Evolutionary conservation across 352 stramenopile species (phyloP).

Genomic region (Thraustochytrium striatum): DNA sequence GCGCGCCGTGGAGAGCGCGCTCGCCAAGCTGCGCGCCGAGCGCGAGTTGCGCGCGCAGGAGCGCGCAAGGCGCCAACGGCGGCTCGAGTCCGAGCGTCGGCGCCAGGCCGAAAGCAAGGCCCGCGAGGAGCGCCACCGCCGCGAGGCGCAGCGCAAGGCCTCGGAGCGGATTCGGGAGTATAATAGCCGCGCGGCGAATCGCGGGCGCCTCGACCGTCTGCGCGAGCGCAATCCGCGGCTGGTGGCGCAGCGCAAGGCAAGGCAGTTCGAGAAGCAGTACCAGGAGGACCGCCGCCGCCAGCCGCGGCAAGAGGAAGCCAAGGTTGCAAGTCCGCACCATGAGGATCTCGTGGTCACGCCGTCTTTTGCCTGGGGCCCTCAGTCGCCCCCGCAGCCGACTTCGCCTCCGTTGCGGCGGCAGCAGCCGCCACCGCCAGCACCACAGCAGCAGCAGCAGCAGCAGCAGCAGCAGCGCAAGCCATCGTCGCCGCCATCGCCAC

Average conservation of each 20-base stretch:
- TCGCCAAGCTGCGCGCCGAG: constrained; percentile 57
- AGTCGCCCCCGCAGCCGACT: too few species aligned
- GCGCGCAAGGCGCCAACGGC: neutral
- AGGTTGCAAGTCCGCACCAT: too few species aligned
- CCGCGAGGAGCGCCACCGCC: neutral
- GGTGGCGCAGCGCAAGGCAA: constrained; percentile 28
- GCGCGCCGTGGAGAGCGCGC: constrained; percentile 57
- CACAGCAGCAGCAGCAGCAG: too few species aligned
- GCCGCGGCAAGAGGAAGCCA: too few species aligned
- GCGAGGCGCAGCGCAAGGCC: constrained; percentile 1
- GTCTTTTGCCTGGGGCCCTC: too few species aligned
- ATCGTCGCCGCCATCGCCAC: neutral
- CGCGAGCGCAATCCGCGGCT: neutral
- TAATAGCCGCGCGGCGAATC: too few species aligned
- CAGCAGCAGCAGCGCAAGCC: neutral
- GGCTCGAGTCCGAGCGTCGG: neutral
- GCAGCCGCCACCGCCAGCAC: too few species aligned
- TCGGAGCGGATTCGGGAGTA: too few species aligned
- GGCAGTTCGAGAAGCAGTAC: constrained; percentile 8
- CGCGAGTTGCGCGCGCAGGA: constrained; percentile 45
- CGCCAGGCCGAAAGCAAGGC: too few species aligned
- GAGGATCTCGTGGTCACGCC: too few species aligned
- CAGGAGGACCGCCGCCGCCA: too few species aligned
- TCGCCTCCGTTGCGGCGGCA: too few species aligned
- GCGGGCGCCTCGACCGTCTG: neutral